Percentiles rank a stretch among this genome's conserved stretches.
Conservation (phyloP, 2,329 filamentous ascomycete species). For the Coniella lustricola region DNA sequence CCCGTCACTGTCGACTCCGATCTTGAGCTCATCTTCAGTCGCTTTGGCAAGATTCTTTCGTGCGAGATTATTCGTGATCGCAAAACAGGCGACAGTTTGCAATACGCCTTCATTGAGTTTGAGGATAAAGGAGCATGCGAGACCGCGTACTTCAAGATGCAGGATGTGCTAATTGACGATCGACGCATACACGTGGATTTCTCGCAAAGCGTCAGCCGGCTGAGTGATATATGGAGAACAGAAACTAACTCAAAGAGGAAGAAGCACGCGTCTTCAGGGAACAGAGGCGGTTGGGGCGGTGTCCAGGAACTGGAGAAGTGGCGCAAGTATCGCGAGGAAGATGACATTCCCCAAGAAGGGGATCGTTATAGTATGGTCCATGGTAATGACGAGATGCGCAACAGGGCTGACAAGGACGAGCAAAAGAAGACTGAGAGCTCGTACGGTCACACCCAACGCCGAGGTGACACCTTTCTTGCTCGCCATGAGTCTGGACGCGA, state of each 20-base stretch:
- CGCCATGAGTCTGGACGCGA: constrained; percentile 33
- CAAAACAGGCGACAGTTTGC: constrained; percentile 87
- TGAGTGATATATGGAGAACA: constrained; percentile 84
- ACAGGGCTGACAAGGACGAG: constrained; percentile 16
- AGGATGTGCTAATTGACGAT: constrained; percentile 92
- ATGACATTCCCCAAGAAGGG: constrained; percentile 29
- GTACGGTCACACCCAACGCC: constrained; percentile 1
- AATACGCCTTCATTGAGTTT: constrained; percentile 98
- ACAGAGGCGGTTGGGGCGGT: constrained; percentile 79
- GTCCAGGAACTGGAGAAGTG: constrained; percentile 83
- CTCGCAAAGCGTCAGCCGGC: constrained; percentile 83
- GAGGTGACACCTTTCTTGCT: constrained; percentile 1
- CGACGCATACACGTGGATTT: constrained; percentile 98
- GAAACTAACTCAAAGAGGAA: constrained; percentile 73
- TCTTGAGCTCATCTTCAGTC: constrained; percentile 90
- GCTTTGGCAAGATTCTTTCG: constrained; percentile 89
- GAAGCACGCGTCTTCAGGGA: constrained; percentile 37
- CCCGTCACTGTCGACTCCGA: constrained; percentile 94
- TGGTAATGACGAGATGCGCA: constrained; percentile 61
- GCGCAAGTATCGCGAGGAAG: constrained; percentile 72
- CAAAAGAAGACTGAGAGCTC: neutral
- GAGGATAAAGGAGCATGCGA: constrained; percentile 90
- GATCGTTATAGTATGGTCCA: constrained; percentile 73
- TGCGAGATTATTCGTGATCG: constrained; percentile 95
- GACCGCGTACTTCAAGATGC: constrained; percentile 97